Evolutionary conservation across 2,329 filamentous ascomycete genomes (phyloP).

Genomic region (Endoconidiophora polonica): DNA sequence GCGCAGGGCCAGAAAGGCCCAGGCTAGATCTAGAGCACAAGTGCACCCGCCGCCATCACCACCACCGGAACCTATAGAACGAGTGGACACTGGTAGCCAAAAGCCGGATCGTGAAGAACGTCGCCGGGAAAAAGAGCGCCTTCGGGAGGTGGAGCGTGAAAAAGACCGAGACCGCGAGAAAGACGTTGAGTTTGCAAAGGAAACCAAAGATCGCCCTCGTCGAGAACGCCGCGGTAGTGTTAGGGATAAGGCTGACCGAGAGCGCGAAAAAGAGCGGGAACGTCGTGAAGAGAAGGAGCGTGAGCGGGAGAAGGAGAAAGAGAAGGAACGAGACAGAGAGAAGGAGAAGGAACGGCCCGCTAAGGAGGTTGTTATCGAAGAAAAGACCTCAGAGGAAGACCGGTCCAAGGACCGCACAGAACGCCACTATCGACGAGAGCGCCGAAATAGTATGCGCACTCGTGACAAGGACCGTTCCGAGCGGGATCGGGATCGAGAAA

Average conservation of each 20-base stretch:
- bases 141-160: constrained; percentile 8
- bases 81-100: constrained; percentile 1
- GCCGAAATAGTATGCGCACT: constrained; percentile 12
- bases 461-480: constrained; percentile 12
- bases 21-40: constrained; percentile 9
- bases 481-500: constrained; percentile 11
- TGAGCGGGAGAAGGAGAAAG: constrained; percentile 4
- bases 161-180: constrained; percentile 7
- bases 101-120: constrained; percentile 13
- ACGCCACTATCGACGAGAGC: constrained; percentile 6
- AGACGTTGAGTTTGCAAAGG: constrained; percentile 14
- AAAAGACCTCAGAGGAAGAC: constrained; percentile 7
- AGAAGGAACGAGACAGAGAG: constrained; percentile 1
- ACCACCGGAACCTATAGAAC: constrained; percentile 8
- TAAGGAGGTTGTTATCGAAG: constrained; percentile 1
- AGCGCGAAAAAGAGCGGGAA: constrained; percentile 13
- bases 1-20: constrained; percentile 8
- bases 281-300: constrained; percentile 5
- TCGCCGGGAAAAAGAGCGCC: constrained; percentile 12
- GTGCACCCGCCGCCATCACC: constrained; percentile 8
- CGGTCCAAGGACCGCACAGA: constrained; percentile 8
- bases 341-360: background rate
- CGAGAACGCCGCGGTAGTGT: constrained; percentile 12
- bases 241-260: constrained; percentile 10
- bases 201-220: constrained; percentile 6